These are phyloP conservation scores for Ophiostoma australiae DNA, from an alignment of 2,329 filamentous ascomycete species.

Conservation along the genomic window DNA sequence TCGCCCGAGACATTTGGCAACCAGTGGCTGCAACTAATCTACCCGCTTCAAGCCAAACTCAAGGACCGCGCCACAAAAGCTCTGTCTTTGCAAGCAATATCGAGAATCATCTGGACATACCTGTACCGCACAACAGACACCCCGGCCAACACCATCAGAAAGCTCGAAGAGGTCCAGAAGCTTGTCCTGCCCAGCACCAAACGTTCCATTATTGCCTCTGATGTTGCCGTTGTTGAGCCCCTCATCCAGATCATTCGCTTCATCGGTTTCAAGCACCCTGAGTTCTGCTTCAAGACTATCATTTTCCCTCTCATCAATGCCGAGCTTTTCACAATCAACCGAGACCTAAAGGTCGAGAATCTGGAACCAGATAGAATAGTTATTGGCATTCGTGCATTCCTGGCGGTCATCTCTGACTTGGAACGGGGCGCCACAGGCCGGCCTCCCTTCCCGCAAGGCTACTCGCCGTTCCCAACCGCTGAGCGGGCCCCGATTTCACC, in stretches of 20 bases:
- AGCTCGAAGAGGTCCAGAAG: slow-evolving; percentile 83
- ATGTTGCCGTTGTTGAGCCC: slow-evolving; percentile 78
- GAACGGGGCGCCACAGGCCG: slow-evolving; percentile 73
- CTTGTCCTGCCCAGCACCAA: slow-evolving; percentile 77
- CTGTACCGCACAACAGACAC: slow-evolving; percentile 78
- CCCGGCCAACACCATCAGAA: slow-evolving; percentile 62
- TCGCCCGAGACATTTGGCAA: slow-evolving; percentile 74
- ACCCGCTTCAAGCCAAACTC: slow-evolving; percentile 70
- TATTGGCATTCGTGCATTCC: slow-evolving; percentile 90
- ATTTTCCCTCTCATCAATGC: slow-evolving; percentile 96
- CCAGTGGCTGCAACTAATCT: slow-evolving; percentile 81
- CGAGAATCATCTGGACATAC: slow-evolving; percentile 89
- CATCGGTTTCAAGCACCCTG: slow-evolving; percentile 88
- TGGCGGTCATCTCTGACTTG: slow-evolving; percentile 87
- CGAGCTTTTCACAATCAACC: slow-evolving; percentile 71
- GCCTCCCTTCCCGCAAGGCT: slow-evolving; percentile 79
- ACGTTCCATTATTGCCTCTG: slow-evolving; percentile 74
- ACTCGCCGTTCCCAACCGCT: slow-evolving; percentile 33
- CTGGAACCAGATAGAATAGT: slow-evolving; percentile 95
- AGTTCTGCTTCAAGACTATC: slow-evolving; percentile 85
- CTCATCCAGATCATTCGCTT: slow-evolving; percentile 91
- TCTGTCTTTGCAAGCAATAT: slow-evolving; percentile 81
- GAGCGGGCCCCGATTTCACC: slow-evolving; percentile 50
- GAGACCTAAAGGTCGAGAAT: slow-evolving; percentile 81
- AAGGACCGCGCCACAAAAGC: slow-evolving; percentile 78